Base-by-base conservation (phyloP, 2,329 filamentous ascomycete genomes). In the Apiospora pterosperma region DNA sequence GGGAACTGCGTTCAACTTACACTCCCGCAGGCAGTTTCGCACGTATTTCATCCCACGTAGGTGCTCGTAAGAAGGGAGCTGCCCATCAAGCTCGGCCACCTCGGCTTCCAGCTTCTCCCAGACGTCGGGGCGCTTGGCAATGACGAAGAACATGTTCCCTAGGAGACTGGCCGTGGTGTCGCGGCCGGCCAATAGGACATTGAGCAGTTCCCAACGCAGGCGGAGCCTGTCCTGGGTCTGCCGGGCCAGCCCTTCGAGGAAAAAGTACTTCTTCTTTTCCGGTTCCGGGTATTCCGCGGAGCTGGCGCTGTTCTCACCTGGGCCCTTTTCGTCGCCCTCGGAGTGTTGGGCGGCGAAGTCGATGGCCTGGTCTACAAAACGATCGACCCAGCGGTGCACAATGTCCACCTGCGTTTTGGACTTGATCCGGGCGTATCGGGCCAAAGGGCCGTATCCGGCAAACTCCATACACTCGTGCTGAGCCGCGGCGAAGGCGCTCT, bases 321-420 rank as follows among this genome's bases (percentile, higher is more conserved):
- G 19, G 19, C 10, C 38, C 10, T 41, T 41, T 41, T 41, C 11
- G 10, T 11, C 38, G 19, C 19, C 38, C 10, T 41, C 19, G 38
- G 38, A 11, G 11, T 41, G 38, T 77, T 97, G 92, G 11, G 10
- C n/a, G n/a, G n/a, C n/a, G n/a, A n/a, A 19, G 38, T 19, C 19
- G 38, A 41, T 41, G 14, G 8, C 31, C 4, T 60, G 4, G 58
- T 36, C 58, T 11, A 60, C 58, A 60, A 39, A 19, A 12, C 31
- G 6, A 31, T 60, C 58, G 36, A 73, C 71, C 34, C 70, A 65
- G 39, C 67, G 61, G 16, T 73, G 70, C 4, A 68, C 68, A 19
- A 73, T 71, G 38, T 48, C 31, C 62, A 48, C 70, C 66, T 11
- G 70, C 67, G 23, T 64, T 62, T 11, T 62, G 23, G 55, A 68